A percentile compares a stretch with the other conserved stretches of the same genome.
Evolutionary conservation across 306 rosid genomes (phyloP).

Genomic region (Pachyrhizus erosus): DNA sequence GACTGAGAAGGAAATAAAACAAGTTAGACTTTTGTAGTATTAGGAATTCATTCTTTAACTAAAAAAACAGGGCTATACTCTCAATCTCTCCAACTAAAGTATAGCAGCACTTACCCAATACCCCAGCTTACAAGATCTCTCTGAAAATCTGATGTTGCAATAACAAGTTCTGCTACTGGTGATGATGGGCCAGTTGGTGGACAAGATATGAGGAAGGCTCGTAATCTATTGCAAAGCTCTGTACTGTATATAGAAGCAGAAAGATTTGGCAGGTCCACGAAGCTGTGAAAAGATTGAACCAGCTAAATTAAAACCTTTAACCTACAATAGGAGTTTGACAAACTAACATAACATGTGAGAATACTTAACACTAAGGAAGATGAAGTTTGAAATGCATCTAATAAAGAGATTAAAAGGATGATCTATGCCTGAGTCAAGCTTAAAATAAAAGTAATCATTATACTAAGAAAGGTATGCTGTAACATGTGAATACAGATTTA

Average conservation of each 20-base stretch:
- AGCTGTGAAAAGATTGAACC: conserved; percentile 59
- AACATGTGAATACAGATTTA: background rate
- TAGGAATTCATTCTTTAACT: conserved; percentile 25
- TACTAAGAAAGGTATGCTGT: background rate
- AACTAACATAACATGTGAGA: conserved; percentile 4
- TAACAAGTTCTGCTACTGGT: conserved; percentile 91
- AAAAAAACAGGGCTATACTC: background rate
- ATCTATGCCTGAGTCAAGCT: conserved; percentile 20
- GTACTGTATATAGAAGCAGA: conserved; percentile 94
- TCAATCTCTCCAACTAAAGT: conserved; percentile 5
- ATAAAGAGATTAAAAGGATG: conserved; percentile 14
- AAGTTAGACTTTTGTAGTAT: conserved; percentile 4
- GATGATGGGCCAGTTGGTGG: conserved; percentile 88
- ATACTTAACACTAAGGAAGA: conserved; percentile 20
- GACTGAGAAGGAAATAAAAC: conserved; percentile 58
- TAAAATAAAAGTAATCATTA: background rate
- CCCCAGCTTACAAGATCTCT: conserved; percentile 83
- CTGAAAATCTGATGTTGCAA: conserved; percentile 94
- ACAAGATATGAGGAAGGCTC: conserved; percentile 91
- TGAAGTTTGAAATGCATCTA: conserved; percentile 30
- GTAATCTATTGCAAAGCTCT: conserved; percentile 84
- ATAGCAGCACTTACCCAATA: conserved; percentile 58
- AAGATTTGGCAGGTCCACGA: conserved; percentile 93
- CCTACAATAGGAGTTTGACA: conserved; percentile 32
- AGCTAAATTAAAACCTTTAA: conserved; percentile 42